Base-by-base conservation (phyloP, 106 monocot species). In the Apostasia ramifera region DNA sequence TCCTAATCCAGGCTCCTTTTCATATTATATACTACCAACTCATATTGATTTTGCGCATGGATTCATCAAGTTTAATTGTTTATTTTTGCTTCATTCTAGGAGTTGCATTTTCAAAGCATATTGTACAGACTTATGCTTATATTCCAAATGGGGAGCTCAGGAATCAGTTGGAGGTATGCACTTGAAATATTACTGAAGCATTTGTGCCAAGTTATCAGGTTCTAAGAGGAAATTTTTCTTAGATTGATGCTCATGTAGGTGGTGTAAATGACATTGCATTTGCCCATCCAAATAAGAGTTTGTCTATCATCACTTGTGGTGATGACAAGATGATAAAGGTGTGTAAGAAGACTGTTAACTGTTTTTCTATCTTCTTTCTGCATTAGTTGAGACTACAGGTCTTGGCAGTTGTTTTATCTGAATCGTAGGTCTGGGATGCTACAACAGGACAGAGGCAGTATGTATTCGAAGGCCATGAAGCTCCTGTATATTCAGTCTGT, bases 221-320 rank as follows among this genome's bases (percentile, higher is more conserved):
- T 65, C 48, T 65, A 65, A 48, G n/a, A 15, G 65, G 38, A 39
- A 8, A 54, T 40, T 61, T 38, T 15, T 14, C 11, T 11, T 59
- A 98, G 97, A 80, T 98, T 80, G 97, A 98, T 83, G 98, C 93
- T 55, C 98, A 99, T 79, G 70, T 78, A 46, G 98, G 98, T 47
- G 90, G 93, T 49, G 98, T 99, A 70, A 99, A 99, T 77, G 93
- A 99, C 66, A 99, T 99, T 74, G 90, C 93, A 44, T 93, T 93
- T 59, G 93, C 93, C 46, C 92, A 88, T 64, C 98, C 98, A 47
- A 93, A 93, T 66, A 99, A 99, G 74, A 80, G 73, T 55, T 78
- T 85, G 49, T 90, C 83, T 5, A 83, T 90, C 66, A 81, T 90
- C 38, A 90, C 90, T 47, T 90, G 90, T 47, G 90, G 90, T 57